Percentiles rank a stretch among this genome's conserved stretches.
Conservation (phyloP, 176 grass and related monocot genomes). For the Oryza glumipatula region DNA sequence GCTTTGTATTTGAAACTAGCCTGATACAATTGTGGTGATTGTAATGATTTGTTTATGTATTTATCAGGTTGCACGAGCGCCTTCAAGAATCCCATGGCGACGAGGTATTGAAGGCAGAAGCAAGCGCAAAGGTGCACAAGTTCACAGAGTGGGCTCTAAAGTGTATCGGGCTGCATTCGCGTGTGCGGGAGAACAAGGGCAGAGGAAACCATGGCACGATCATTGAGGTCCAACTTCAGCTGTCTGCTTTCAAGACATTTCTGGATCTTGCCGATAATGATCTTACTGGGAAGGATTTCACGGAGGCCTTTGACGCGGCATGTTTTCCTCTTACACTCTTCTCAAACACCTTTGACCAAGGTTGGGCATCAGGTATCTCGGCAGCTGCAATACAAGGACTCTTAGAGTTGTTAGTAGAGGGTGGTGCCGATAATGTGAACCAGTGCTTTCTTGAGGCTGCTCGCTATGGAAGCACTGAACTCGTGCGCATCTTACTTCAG, state of each 20-base stretch:
- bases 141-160: slow-evolving; percentile 98
- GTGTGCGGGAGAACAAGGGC: slow-evolving; percentile 52
- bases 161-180: slow-evolving; percentile 78
- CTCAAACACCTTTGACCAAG: slow-evolving; percentile 79
- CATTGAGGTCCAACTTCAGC: slow-evolving; percentile 82
- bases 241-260: slow-evolving; percentile 90
- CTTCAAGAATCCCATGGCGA: slow-evolving; percentile 94
- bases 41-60: slow-evolving; percentile 8
- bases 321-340: slow-evolving; percentile 98
- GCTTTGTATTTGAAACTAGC: not conserved
- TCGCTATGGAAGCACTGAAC: slow-evolving; percentile 94
- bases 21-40: not conserved
- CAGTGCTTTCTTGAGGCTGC: slow-evolving; percentile 98
- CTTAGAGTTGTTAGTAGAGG: slow-evolving; percentile 92
- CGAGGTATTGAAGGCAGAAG: slow-evolving; percentile 92
- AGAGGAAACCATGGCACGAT: slow-evolving; percentile 70
- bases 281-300: slow-evolving; percentile 97
- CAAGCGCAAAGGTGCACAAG: slow-evolving; percentile 81
- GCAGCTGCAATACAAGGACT: slow-evolving; percentile 78
- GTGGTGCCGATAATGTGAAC: slow-evolving; percentile 97
- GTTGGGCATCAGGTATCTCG: slow-evolving; percentile 79
- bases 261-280: slow-evolving; percentile 87
- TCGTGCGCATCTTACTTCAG: slow-evolving; percentile 91
- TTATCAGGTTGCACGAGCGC: slow-evolving; percentile 74
- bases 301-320: slow-evolving; percentile 94